Conservation (phyloP, 2,329 filamentous ascomycete species). For the Blastomyces parvus region DNA sequence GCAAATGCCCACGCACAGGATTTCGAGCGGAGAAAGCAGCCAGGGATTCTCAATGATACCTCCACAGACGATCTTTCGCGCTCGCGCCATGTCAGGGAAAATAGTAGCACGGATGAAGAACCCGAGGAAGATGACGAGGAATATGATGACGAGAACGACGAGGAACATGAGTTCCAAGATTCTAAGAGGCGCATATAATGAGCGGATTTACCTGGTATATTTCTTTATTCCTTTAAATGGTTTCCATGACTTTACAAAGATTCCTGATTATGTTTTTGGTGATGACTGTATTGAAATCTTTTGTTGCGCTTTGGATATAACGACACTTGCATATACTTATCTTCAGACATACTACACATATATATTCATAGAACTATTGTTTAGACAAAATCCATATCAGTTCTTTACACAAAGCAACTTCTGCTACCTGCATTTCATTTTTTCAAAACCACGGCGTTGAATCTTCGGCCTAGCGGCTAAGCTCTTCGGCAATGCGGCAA, state of each 20-base stretch:
- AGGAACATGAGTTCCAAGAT: conserved; percentile 6
- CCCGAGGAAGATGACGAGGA: conserved; percentile 21
- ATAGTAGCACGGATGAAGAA: conserved; percentile 30
- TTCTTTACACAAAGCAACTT: too few relatives aligned
- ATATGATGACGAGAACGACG: not conserved
- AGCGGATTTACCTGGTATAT: not conserved
- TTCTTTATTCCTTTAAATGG: not conserved
- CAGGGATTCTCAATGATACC: conserved; percentile 34
- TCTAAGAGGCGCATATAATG: not conserved
- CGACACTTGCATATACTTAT: too few relatives aligned
- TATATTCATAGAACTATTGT: too few relatives aligned
- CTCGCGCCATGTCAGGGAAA: conserved; percentile 27
- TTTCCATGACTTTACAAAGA: not conserved
- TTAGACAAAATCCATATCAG: too few relatives aligned
- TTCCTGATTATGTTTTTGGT: not conserved
- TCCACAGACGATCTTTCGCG: conserved; percentile 26
- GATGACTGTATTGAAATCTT: not conserved
- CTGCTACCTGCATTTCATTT: too few relatives aligned
- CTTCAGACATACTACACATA: too few relatives aligned
- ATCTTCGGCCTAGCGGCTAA: too few relatives aligned
- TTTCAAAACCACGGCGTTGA: too few relatives aligned
- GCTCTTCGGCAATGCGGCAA: not conserved
- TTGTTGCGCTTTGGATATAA: too few relatives aligned
- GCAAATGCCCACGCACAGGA: conserved; percentile 81
- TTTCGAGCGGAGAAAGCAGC: conserved; percentile 68